phyloP scores from a whole-genome alignment of 2,329 filamentous ascomycete species.

The Septoria petroselini region DNA sequence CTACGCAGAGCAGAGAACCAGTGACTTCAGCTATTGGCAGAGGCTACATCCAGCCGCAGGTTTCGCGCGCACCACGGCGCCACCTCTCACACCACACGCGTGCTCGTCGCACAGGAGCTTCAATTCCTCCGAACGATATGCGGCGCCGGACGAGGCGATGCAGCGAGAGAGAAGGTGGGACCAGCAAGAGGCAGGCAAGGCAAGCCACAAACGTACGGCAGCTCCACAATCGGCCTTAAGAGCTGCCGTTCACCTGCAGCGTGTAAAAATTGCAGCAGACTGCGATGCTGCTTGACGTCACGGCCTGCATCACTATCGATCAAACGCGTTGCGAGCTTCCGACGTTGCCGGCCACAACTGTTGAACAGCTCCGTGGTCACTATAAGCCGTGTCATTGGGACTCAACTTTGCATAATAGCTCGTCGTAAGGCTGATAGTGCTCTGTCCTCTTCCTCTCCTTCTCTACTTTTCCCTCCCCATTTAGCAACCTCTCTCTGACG shows the following conservation, averaged over 20 bases:
- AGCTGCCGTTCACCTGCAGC: neutral
- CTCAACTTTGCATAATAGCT: no score
- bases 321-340: no score
- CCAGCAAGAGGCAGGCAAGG: neutral
- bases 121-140: neutral
- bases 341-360: no score
- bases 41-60: neutral
- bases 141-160: no score
- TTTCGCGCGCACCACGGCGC: conserved; percentile 2
- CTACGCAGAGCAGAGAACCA: neutral
- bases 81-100: conserved; percentile 8
- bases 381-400: no score
- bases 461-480: neutral
- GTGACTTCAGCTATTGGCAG: neutral
- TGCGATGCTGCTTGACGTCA: conserved; percentile 7
- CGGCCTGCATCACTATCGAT: conserved; percentile 1
- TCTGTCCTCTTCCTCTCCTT: neutral
- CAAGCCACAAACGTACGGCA: neutral
- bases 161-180: neutral
- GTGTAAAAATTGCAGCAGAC: conserved; percentile 2
- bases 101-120: neutral
- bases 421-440: no score
- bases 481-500: neutral
- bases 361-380: no score
- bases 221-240: neutral